A percentile compares a stretch with the other conserved stretches of the same genome.
Evolutionary conservation across 257 asterid species (phyloP).

Genomic region (Sherardia arvensis): DNA sequence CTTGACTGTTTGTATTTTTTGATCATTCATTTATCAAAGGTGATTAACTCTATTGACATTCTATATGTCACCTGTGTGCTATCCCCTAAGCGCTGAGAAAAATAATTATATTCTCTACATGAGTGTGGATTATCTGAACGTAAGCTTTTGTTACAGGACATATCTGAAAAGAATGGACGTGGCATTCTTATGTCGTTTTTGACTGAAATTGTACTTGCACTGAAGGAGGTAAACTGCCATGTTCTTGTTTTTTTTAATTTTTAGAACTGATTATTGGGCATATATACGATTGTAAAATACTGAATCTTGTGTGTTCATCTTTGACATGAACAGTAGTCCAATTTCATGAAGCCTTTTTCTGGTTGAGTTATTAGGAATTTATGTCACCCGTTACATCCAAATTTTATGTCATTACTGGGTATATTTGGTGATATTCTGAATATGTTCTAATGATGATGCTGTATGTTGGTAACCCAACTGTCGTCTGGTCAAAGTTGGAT

Average conservation of each 20-base stretch:
- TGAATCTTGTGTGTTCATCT: neutral
- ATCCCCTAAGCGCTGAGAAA: neutral
- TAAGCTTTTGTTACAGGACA: conserved; percentile 40
- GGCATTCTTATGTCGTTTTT: conserved; percentile 57
- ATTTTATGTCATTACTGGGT: neutral
- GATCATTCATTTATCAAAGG: conserved; percentile 70
- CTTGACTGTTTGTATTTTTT: conserved; percentile 81
- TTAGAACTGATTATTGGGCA: neutral
- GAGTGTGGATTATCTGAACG: conserved; percentile 8
- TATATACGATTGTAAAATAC: neutral
- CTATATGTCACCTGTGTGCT: neutral
- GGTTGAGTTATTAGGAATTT: neutral
- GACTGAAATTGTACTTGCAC: conserved; percentile 79
- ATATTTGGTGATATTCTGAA: neutral
- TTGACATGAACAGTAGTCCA: neutral
- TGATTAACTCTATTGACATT: conserved; percentile 15
- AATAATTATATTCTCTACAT: neutral
- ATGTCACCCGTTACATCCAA: no score
- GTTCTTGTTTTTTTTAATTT: neutral
- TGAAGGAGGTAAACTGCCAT: conserved; percentile 61
- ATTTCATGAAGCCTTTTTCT: neutral
- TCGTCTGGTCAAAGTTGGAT: neutral
- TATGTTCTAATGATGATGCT: no score
- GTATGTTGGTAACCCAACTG: neutral
- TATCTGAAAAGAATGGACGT: conserved; percentile 44